A percentile compares a stretch with the other conserved stretches of the same genome.
These are phyloP conservation scores for Fusarium sp. DNA, from an alignment of 2,329 filamentous ascomycete genomes.

Conservation along the genomic window DNA sequence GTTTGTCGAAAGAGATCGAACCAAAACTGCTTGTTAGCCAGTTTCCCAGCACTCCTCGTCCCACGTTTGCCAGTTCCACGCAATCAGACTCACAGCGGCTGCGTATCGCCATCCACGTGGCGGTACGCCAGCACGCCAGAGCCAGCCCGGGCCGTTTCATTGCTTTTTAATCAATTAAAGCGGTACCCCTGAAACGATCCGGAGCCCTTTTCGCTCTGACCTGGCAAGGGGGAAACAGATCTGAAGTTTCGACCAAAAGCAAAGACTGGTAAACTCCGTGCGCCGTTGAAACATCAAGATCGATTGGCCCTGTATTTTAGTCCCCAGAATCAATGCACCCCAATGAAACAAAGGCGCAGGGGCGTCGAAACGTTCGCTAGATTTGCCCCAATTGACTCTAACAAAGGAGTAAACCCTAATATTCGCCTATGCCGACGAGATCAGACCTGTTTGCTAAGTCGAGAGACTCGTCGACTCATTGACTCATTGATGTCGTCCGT, in stretches of 20 bases:
- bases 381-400: conserved; percentile 27
- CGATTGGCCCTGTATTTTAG: conserved; percentile 41
- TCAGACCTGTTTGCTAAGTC: conserved; percentile 10
- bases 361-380: conserved; percentile 33
- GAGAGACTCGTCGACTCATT: conserved; percentile 3
- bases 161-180: conserved; percentile 31
- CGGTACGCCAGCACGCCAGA: conserved; percentile 33
- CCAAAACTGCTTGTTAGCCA: conserved; percentile 14
- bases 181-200: conserved; percentile 33
- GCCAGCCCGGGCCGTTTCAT: conserved; percentile 36
- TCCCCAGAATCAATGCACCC: conserved; percentile 41
- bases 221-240: conserved; percentile 28
- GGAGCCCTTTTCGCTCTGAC: conserved; percentile 17
- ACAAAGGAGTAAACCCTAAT: conserved; percentile 35
- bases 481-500: conserved; percentile 25
- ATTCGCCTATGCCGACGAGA: conserved; percentile 12
- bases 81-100: conserved; percentile 10
- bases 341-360: conserved; percentile 47
- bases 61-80: conserved; percentile 21
- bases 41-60: conserved; percentile 27
- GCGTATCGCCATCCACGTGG: conserved; percentile 46
- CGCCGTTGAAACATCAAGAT: conserved; percentile 46
- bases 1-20: conserved; percentile 7
- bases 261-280: conserved; percentile 34
- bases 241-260: conserved; percentile 42